phyloP scores from a whole-genome alignment of 371 early-diverging fungal species.

The Lichtheimia corymbifera region DNA sequence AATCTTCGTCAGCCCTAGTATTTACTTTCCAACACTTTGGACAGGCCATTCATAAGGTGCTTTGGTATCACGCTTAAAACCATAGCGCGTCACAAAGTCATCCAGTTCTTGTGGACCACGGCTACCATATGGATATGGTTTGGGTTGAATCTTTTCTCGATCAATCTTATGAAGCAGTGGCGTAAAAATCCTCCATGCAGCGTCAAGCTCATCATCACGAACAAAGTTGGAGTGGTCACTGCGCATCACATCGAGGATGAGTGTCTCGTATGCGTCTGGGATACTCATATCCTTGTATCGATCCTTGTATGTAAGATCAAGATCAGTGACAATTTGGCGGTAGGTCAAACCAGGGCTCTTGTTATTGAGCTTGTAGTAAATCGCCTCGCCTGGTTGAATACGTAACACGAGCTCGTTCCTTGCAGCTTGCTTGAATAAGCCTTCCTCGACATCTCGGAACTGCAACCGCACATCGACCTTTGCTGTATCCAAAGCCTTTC shows the following conservation, averaged over 20 bases:
- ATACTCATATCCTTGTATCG: constrained; percentile 85
- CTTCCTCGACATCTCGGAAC: constrained; percentile 86
- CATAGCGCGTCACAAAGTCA: constrained; percentile 73
- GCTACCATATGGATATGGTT: constrained; percentile 83
- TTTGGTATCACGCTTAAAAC: constrained; percentile 44
- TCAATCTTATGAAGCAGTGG: constrained; percentile 93
- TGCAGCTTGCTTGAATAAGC: constrained; percentile 67
- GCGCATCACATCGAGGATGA: constrained; percentile 88
- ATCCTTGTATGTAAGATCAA: constrained; percentile 88
- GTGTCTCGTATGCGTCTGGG: constrained; percentile 95
- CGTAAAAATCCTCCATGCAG: constrained; percentile 97
- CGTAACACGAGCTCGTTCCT: constrained; percentile 97
- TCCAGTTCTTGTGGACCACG: constrained; percentile 84
- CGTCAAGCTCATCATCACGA: constrained; percentile 93
- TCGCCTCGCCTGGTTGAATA: constrained; percentile 93
- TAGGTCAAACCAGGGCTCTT: constrained; percentile 85
- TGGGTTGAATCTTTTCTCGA: constrained; percentile 59
- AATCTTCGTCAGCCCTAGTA: too few species aligned
- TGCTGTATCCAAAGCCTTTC: constrained; percentile 93
- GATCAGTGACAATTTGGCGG: constrained; percentile 78
- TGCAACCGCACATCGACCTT: constrained; percentile 96
- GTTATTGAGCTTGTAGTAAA: constrained; percentile 97
- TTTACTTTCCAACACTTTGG: constrained; percentile 20
- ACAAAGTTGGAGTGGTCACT: constrained; percentile 97
- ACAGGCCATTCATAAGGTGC: constrained; percentile 27